phyloP scores from a whole-genome alignment of 2,329 filamentous ascomycete genomes.

The Talaromyces islandicus region DNA sequence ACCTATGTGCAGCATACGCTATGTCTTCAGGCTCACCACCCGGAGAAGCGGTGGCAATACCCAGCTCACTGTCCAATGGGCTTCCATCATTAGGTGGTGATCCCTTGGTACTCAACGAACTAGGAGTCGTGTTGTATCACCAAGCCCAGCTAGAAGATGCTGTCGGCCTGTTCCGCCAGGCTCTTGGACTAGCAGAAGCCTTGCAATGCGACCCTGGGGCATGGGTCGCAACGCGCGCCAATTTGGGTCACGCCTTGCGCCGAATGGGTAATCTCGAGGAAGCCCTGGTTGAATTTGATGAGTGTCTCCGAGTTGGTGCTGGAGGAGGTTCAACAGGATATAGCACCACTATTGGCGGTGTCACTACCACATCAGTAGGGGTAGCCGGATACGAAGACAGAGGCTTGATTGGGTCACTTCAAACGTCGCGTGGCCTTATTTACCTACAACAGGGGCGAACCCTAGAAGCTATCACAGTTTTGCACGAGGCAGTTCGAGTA shows the following conservation, averaged over 20 bases:
- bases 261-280: conserved; percentile 63
- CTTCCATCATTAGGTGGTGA: conserved; percentile 47
- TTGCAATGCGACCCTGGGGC: conserved; percentile 77
- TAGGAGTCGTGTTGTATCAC: conserved; percentile 94
- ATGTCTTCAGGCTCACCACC: conserved; percentile 40
- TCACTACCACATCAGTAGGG: conserved; percentile 29
- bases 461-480: conserved; percentile 70
- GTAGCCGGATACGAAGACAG: conserved; percentile 44
- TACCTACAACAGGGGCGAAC: conserved; percentile 69
- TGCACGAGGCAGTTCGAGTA: conserved; percentile 64
- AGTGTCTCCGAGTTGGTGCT: conserved; percentile 70
- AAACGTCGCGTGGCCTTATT: conserved; percentile 63
- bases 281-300: conserved; percentile 75
- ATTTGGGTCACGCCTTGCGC: conserved; percentile 82
- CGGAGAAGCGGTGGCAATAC: conserved; percentile 20
- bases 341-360: conserved; percentile 52
- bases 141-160: conserved; percentile 73
- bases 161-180: conserved; percentile 68
- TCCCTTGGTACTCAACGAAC: conserved; percentile 86
- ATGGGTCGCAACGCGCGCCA: conserved; percentile 78
- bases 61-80: conserved; percentile 17
- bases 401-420: conserved; percentile 40
- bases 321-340: conserved; percentile 75
- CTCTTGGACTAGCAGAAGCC: conserved; percentile 70
- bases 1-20: conserved; percentile 80